phyloP scores from a whole-genome alignment of 2,329 filamentous ascomycete species.

The Aspergillus viridinutans region DNA sequence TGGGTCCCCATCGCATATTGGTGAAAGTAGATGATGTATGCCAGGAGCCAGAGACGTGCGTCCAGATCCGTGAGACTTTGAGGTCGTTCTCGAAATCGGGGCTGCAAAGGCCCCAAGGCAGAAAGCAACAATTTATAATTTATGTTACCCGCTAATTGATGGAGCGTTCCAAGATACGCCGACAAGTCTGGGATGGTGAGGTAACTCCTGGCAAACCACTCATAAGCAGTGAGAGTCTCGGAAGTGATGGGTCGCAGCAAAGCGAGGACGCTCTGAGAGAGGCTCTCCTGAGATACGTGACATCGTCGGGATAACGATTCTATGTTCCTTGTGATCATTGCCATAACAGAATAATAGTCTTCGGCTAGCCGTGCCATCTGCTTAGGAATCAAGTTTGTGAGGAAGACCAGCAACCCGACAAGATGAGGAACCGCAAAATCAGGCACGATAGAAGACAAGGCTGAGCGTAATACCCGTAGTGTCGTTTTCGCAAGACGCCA shows the following conservation, averaged over 20 bases:
- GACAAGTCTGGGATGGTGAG: constrained; percentile 43
- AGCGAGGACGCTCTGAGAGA: constrained; percentile 37
- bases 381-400: constrained; percentile 38
- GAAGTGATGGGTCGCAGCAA: constrained; percentile 42
- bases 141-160: constrained; percentile 43
- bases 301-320: constrained; percentile 12
- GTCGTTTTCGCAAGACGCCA: constrained; percentile 34
- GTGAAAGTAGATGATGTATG: constrained; percentile 58
- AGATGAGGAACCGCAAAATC: constrained; percentile 27
- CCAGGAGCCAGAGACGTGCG: constrained; percentile 53
- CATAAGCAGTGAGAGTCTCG: constrained; percentile 42
- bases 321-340: constrained; percentile 29
- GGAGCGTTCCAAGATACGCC: constrained; percentile 34
- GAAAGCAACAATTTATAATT: constrained; percentile 49
- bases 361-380: constrained; percentile 35
- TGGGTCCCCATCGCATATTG: constrained; percentile 42
- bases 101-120: constrained; percentile 32
- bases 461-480: constrained; percentile 31
- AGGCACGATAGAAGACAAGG: constrained; percentile 16
- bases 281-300: constrained; percentile 21
- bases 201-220: constrained; percentile 44
- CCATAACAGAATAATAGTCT: constrained; percentile 40
- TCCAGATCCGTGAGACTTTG: constrained; percentile 33
- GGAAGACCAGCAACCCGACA: constrained; percentile 32
- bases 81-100: constrained; percentile 18